Percentiles rank a stretch among this genome's conserved stretches.
These are phyloP conservation scores for Capsicum rhomboideum DNA, from an alignment of 257 asterid genomes.

Conservation along the genomic window DNA sequence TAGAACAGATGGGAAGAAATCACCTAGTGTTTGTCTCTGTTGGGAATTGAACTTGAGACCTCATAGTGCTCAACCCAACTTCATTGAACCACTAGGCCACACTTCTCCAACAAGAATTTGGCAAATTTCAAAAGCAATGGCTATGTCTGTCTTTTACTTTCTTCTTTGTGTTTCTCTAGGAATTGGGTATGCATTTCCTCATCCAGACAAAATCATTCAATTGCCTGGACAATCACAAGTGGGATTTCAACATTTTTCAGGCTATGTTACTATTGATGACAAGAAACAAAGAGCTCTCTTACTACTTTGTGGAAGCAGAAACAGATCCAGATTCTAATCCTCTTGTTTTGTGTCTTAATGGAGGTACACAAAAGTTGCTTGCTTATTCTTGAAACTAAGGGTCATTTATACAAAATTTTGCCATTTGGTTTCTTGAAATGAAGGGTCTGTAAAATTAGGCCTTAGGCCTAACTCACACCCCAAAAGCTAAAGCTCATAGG, in stretches of 20 bases:
- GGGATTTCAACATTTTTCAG: conserved; percentile 52
- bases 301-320: conserved; percentile 64
- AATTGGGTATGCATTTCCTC: conserved; percentile 19
- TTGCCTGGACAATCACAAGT: conserved; percentile 65
- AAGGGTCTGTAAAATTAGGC: too few species aligned
- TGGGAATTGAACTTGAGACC: too few species aligned
- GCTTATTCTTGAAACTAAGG: neutral
- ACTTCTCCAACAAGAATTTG: conserved; percentile 3
- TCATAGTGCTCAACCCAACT: too few species aligned
- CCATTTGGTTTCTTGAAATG: too few species aligned
- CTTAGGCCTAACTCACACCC: too few species aligned
- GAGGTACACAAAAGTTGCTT: conserved; percentile 29
- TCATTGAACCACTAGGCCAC: too few species aligned
- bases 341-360: conserved; percentile 65
- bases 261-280: conserved; percentile 48
- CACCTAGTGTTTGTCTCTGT: too few species aligned
- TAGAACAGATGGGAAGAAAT: too few species aligned
- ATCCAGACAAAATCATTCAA: conserved; percentile 37
- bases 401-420: too few species aligned
- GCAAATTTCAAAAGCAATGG: conserved; percentile 6
- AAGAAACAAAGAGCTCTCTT: conserved; percentile 39
- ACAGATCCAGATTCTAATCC: conserved; percentile 47
- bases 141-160: conserved; percentile 24
- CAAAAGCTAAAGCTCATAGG: too few species aligned
- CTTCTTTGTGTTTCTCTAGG: conserved; percentile 16